These are phyloP conservation scores for Gardenia jasminoides DNA, from an alignment of 257 asterid genomes.

Conservation along the genomic window DNA sequence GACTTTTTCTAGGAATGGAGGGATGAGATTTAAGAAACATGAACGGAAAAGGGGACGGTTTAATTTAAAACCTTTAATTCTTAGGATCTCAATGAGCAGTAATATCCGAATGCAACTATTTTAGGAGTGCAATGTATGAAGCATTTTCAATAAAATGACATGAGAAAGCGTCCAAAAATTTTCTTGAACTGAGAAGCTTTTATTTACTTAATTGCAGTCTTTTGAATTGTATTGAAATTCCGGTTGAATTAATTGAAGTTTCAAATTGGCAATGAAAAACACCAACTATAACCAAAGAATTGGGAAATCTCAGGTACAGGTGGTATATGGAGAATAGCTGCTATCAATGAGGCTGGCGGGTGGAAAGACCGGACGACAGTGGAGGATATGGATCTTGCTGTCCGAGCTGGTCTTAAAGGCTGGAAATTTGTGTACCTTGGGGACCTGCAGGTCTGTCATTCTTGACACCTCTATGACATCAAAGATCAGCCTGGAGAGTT, in stretches of 20 bases:
- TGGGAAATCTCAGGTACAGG: slow-evolving; percentile 59
- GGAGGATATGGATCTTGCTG: slow-evolving; percentile 98
- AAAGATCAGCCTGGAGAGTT: neutral
- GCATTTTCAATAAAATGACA: too few species aligned
- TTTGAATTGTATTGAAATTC: neutral
- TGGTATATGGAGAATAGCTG: slow-evolving; percentile 92
- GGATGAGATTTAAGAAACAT: too few species aligned
- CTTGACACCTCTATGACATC: neutral
- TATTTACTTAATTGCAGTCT: neutral
- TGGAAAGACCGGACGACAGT: slow-evolving; percentile 97
- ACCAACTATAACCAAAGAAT: slow-evolving; percentile 8
- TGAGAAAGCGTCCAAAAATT: too few species aligned
- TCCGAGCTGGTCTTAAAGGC: slow-evolving; percentile 90
- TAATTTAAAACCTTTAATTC: too few species aligned
- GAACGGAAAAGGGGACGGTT: too few species aligned
- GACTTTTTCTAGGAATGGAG: too few species aligned
- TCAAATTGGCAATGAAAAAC: neutral
- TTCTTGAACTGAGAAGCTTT: too few species aligned
- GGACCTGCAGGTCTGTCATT: slow-evolving; percentile 66
- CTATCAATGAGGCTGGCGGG: slow-evolving; percentile 93
- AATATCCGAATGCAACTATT: neutral
- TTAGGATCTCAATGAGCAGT: too few species aligned
- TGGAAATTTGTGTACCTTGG: slow-evolving; percentile 92
- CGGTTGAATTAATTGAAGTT: neutral
- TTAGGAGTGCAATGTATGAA: too few species aligned